These are phyloP conservation scores for Sistotremastrum suecicum DNA, from an alignment of 768 basidiomycete genomes.

Conservation along the genomic window DNA sequence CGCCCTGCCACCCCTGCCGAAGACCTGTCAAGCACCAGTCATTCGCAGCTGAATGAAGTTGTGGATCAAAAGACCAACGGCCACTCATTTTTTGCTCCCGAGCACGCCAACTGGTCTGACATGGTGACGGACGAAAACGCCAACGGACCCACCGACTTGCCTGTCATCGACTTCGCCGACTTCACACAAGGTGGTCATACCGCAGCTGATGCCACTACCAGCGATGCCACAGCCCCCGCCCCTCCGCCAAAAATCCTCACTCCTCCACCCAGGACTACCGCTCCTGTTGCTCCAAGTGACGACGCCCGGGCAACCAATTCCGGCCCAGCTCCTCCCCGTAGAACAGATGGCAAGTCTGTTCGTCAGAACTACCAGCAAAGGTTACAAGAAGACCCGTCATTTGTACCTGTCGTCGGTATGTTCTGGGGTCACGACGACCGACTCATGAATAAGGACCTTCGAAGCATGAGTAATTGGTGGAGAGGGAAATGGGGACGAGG, in stretches of 20 bases:
- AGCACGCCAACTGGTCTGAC: conserved; percentile 59
- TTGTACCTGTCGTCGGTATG: conserved; percentile 78
- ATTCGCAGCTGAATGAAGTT: background rate
- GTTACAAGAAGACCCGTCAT: conserved; percentile 73
- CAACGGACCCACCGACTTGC: conserved; percentile 53
- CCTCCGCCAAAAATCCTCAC: conserved; percentile 23
- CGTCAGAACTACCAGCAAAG: conserved; percentile 81
- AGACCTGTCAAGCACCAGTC: background rate
- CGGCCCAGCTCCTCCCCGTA: conserved; percentile 15
- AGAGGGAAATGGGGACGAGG: conserved; percentile 62
- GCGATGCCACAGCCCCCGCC: conserved; percentile 16
- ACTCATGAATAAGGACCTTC: conserved; percentile 65
- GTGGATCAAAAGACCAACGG: too few species aligned
- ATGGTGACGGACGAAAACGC: conserved; percentile 65
- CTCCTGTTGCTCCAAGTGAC: conserved; percentile 16
- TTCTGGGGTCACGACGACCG: conserved; percentile 96
- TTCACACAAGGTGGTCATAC: conserved; percentile 18
- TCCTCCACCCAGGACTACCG: conserved; percentile 8
- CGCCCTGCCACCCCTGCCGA: background rate
- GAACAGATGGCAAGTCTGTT: conserved; percentile 41
- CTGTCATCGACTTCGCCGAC: conserved; percentile 72
- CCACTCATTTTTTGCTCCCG: conserved; percentile 32
- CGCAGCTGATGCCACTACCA: conserved; percentile 23
- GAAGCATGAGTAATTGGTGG: conserved; percentile 83
- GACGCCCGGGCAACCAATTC: background rate